These are phyloP conservation scores for Podaxis carcinomalis DNA, from an alignment of 768 basidiomycete genomes.

Conservation along the genomic window DNA sequence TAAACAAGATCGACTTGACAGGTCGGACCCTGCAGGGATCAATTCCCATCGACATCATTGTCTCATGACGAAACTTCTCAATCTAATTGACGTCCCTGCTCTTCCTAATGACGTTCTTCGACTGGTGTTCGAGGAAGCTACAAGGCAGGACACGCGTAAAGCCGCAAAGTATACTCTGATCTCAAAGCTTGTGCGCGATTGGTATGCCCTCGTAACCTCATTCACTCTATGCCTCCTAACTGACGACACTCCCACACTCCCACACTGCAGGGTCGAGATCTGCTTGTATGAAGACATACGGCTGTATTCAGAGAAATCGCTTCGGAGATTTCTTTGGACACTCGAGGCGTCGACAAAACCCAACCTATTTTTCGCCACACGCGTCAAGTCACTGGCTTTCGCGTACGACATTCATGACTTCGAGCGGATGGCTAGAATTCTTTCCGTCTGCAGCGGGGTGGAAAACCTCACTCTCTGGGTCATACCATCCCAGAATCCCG, in stretches of 20 bases:
- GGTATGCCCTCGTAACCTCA: slow-evolving; percentile 21
- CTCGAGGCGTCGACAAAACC: slow-evolving; percentile 31
- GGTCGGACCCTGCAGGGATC: slow-evolving; percentile 1
- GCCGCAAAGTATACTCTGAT: slow-evolving; percentile 28
- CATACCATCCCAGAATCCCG: slow-evolving; percentile 14
- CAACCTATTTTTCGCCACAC: slow-evolving; percentile 28
- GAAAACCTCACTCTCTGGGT: slow-evolving; percentile 34
- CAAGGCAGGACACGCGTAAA: slow-evolving; percentile 23
- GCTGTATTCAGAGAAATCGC: slow-evolving; percentile 27
- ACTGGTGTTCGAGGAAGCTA: slow-evolving; percentile 31
- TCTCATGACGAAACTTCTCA: slow-evolving; percentile 8
- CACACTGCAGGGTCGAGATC: slow-evolving; percentile 27
- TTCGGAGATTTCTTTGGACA: slow-evolving; percentile 32
- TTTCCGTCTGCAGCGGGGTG: slow-evolving; percentile 30
- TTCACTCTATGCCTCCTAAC: neutral
- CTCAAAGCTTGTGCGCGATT: slow-evolving; percentile 26
- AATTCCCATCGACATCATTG: neutral
- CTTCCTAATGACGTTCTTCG: slow-evolving; percentile 34
- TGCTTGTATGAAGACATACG: slow-evolving; percentile 31
- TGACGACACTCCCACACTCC: neutral
- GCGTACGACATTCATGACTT: slow-evolving; percentile 29
- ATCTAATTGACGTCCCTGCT: neutral
- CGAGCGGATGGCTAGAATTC: slow-evolving; percentile 24
- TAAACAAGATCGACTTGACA: neutral
- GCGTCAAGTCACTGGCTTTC: slow-evolving; percentile 33